These are phyloP conservation scores for Balakata baccata DNA, from an alignment of 345 rosid genomes.

Conservation along the genomic window DNA sequence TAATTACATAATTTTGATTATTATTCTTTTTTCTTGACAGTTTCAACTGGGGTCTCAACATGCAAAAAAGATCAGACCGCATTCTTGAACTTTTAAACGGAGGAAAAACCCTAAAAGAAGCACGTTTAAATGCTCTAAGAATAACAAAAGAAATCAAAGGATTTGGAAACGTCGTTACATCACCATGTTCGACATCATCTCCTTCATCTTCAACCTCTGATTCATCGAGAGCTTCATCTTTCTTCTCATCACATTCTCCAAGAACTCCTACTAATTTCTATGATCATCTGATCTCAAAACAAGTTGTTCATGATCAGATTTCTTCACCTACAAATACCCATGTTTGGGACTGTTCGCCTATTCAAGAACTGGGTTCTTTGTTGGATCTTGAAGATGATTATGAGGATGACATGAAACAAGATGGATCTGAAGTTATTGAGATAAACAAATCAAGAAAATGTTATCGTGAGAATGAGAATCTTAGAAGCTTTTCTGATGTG, in stretches of 20 bases:
- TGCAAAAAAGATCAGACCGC: conserved; percentile 41
- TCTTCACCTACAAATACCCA: conserved; percentile 10
- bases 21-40: conserved; percentile 11
- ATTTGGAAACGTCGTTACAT: conserved; percentile 36
- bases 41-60: conserved; percentile 48
- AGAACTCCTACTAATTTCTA: conserved; percentile 19
- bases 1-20: background rate
- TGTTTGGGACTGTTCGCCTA: conserved; percentile 22
- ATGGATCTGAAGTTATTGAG: background rate
- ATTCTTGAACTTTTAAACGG: conserved; percentile 33
- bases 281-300: conserved; percentile 12
- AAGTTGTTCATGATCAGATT: conserved; percentile 3
- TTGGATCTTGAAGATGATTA: conserved; percentile 26
- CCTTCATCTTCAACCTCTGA: conserved; percentile 27
- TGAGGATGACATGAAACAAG: background rate
- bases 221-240: conserved; percentile 26
- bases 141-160: conserved; percentile 53
- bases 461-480: background rate
- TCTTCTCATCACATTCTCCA: conserved; percentile 28
- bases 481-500: conserved; percentile 31
- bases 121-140: conserved; percentile 44
- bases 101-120: conserved; percentile 35
- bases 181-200: conserved; percentile 17
- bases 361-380: conserved; percentile 35
- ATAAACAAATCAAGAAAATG: conserved; percentile 17